Evolutionary conservation across 129 eudicot genomes (phyloP).

Genomic region (Flaveria robusta): DNA sequence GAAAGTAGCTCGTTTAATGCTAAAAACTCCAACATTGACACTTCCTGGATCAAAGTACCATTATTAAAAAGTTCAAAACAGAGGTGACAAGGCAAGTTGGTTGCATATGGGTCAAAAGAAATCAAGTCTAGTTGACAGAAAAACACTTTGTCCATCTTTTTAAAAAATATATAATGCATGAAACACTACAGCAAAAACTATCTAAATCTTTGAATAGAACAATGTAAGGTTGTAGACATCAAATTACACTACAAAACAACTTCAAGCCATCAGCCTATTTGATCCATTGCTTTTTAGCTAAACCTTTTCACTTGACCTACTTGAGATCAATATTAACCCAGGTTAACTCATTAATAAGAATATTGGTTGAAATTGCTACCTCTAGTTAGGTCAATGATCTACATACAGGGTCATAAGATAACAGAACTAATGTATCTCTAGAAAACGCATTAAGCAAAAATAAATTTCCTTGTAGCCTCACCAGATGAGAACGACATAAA

Average conservation of each 20-base stretch:
- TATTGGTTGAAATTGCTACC: background rate
- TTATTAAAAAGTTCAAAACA: background rate
- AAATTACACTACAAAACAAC: background rate
- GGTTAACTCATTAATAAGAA: background rate
- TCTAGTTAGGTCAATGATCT: background rate
- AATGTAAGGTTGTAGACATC: background rate
- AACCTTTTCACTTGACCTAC: no score
- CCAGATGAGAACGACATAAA: slow-evolving; percentile 86
- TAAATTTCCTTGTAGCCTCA: slow-evolving; percentile 27
- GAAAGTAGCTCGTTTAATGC: background rate
- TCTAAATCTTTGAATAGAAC: background rate
- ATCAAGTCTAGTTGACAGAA: background rate
- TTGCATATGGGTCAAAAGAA: background rate
- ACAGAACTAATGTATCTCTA: background rate
- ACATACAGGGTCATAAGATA: background rate
- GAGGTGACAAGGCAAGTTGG: background rate
- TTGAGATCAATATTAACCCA: no score
- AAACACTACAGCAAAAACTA: background rate
- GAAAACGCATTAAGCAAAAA: background rate
- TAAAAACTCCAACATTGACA: background rate
- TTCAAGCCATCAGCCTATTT: background rate
- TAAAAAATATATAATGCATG: background rate
- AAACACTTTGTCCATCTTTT: background rate
- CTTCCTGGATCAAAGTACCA: background rate
- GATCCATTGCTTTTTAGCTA: background rate